Evolutionary conservation across 805 yeast species (phyloP).

Genomic region (Starmerella stigmatis): DNA sequence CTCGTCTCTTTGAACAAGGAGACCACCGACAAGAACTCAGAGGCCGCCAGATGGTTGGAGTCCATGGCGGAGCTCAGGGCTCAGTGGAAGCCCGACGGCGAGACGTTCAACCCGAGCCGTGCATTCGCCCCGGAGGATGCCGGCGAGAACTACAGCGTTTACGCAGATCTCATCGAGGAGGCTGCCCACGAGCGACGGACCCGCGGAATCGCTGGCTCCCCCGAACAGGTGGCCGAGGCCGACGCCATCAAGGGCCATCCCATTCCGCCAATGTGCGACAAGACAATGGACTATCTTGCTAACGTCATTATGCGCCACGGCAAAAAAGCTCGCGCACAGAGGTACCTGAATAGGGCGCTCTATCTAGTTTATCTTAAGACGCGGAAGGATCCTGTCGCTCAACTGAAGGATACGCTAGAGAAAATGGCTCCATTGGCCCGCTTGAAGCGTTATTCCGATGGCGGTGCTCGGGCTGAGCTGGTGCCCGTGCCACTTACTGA

Average conservation of each 20-base stretch:
- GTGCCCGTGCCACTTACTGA: slow-evolving; percentile 76
- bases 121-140: slow-evolving; percentile 36
- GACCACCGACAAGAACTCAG: slow-evolving; percentile 6
- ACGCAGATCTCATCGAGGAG: slow-evolving; percentile 22
- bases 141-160: slow-evolving; percentile 30
- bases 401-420: slow-evolving; percentile 65
- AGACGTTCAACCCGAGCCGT: slow-evolving; percentile 32
- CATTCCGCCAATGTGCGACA: slow-evolving; percentile 55
- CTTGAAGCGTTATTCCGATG: slow-evolving; percentile 66
- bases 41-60: slow-evolving; percentile 35
- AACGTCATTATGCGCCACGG: slow-evolving; percentile 91
- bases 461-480: slow-evolving; percentile 69
- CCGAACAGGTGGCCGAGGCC: slow-evolving; percentile 51
- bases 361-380: slow-evolving; percentile 64
- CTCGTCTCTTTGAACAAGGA: slow-evolving; percentile 11
- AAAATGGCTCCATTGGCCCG: slow-evolving; percentile 75
- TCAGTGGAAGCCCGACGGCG: slow-evolving; percentile 33
- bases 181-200: slow-evolving; percentile 24
- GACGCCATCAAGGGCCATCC: slow-evolving; percentile 41
- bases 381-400: slow-evolving; percentile 68
- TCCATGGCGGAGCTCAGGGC: slow-evolving; percentile 34
- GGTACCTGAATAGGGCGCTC: slow-evolving; percentile 61
- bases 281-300: slow-evolving; percentile 64
- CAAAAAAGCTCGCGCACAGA: slow-evolving; percentile 69
- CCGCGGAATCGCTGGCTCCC: slow-evolving; percentile 29